A percentile compares a stretch with the other conserved stretches of the same genome.
Conservation (phyloP, 2,329 filamentous ascomycete genomes). For the Alternaria viburni region DNA sequence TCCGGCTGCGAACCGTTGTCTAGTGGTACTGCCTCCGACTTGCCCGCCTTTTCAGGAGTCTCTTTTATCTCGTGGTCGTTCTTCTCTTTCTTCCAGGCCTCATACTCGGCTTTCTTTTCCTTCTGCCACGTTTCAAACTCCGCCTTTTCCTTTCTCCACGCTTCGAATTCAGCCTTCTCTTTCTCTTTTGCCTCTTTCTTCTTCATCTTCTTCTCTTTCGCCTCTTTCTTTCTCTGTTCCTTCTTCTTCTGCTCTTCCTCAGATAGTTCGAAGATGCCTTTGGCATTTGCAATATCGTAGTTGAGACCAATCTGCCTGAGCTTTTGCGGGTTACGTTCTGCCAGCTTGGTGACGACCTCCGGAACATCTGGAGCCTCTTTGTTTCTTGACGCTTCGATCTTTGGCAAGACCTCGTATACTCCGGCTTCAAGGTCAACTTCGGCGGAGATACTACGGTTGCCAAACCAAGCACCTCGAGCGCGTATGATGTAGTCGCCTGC, state of each 20-base stretch:
- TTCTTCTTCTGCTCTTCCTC: slow-evolving; percentile 54
- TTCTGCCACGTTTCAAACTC: slow-evolving; percentile 37
- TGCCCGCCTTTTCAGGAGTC: slow-evolving; percentile 13
- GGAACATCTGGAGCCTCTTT: slow-evolving; percentile 61
- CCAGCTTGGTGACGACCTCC: slow-evolving; percentile 62
- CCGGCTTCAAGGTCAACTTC: slow-evolving; percentile 77
- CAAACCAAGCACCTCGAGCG: slow-evolving; percentile 58
- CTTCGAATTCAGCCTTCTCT: slow-evolving; percentile 37
- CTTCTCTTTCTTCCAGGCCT: slow-evolving; percentile 43
- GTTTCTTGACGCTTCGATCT: slow-evolving; percentile 68
- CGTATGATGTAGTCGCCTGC: slow-evolving; percentile 62
- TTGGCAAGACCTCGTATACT: slow-evolving; percentile 75
- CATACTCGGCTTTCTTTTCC: slow-evolving; percentile 38
- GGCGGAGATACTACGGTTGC: slow-evolving; percentile 75
- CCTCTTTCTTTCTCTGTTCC: slow-evolving; percentile 45
- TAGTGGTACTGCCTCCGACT: not conserved
- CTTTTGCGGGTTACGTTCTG: slow-evolving; percentile 55
- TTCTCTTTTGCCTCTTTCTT: slow-evolving; percentile 42
- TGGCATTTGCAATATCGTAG: slow-evolving; percentile 73
- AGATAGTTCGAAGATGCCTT: slow-evolving; percentile 61
- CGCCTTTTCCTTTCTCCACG: slow-evolving; percentile 41
- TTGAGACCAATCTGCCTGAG: slow-evolving; percentile 69
- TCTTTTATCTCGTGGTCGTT: slow-evolving; percentile 15
- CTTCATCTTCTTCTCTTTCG: slow-evolving; percentile 38
- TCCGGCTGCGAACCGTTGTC: not conserved